Conservation (phyloP, 1,139 yeast species). For the Candida glucosophila region DNA sequence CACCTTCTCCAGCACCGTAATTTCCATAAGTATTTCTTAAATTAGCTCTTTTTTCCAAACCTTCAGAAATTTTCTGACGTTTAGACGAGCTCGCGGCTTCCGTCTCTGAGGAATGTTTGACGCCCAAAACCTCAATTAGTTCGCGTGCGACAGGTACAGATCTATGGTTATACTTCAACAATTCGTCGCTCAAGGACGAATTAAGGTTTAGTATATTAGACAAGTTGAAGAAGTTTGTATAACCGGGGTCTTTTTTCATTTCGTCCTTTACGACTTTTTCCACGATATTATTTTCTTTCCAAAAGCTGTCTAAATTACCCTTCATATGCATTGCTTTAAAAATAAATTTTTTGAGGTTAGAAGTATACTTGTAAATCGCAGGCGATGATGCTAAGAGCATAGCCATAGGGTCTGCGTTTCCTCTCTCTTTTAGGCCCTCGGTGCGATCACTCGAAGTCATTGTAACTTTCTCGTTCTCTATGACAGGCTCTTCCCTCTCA, state of each 20-base stretch:
- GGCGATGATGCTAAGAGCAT: constrained; percentile 19
- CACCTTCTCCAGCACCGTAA: constrained; percentile 21
- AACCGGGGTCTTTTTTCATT: constrained; percentile 4
- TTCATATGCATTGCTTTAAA: constrained; percentile 17
- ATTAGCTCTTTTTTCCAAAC: constrained; percentile 1
- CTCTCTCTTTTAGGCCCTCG: too few species aligned
- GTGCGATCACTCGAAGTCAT: constrained; percentile 4
- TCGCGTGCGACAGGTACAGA: constrained; percentile 10
- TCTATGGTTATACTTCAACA: constrained; percentile 7
- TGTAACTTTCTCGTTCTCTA: not conserved
- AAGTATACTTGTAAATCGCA: constrained; percentile 19
- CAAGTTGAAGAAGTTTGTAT: constrained; percentile 22
- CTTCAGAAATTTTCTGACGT: constrained; percentile 6
- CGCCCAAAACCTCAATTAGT: constrained; percentile 13
- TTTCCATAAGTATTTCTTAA: constrained; percentile 11
- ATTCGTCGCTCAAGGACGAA: constrained; percentile 9
- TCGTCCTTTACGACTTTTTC: constrained; percentile 1
- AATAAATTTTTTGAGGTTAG: constrained; percentile 17
- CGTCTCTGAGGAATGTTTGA: constrained; percentile 11
- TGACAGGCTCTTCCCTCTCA: constrained; percentile 8
- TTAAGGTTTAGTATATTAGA: constrained; percentile 19
- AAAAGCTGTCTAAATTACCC: constrained; percentile 12
- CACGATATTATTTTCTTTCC: constrained; percentile 19
- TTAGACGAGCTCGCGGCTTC: constrained; percentile 9
- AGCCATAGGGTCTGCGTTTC: too few species aligned